Base-by-base conservation (phyloP, 768 basidiomycete species). In the Leucosporidium scottii region DNA sequence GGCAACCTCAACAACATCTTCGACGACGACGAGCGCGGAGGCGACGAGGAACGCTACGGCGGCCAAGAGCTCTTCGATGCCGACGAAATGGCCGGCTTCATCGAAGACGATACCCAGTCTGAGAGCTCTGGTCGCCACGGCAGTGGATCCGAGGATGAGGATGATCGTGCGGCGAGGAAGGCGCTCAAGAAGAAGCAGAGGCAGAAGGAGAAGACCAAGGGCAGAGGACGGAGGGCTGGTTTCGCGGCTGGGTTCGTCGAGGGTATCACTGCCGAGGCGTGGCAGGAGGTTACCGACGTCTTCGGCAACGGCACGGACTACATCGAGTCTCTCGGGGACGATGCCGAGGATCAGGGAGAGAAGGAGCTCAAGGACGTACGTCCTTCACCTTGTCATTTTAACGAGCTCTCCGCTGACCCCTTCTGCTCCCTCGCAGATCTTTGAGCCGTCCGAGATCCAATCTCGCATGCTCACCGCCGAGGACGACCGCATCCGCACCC, bases 291-390 rank as follows among this genome's bases (percentile, higher is more conserved):
- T 31, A 87, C 89, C 69, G 93, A 91, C 66, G 91, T 98, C 1
- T 99, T 99, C 72, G 96, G 96, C 44, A 90, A 93, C 71, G 96
- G 96, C 10, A 87, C 88, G 74, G 93, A 98, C 72, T 99, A 94
- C 77, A 92, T 92, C 73, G 93, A 91, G 88, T 93, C 93, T 18
- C 78, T 99, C 55, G 87, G 82, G 56, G 75, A 68, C 18, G 91
- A 87, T 8, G 93, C 93, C 36, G 90, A 91, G 3, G 83, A 82
- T 3, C 79, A 79, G 28, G 85, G 88, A 13, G 81, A 82, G 30
- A 89, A 89, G 82, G 87, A 84, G 76, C 91, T 91, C 74, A 86
- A 87, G 70, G 92, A 96, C 77, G 91, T 94, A 72, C 61, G 82
- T 78, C n/a, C n/a, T n/a, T n/a, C n/a, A n/a, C n/a, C n/a, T n/a